Percentiles rank a stretch among this genome's conserved stretches.
phyloP scores from a whole-genome alignment of 768 basidiomycete genomes.

The Boletus eberwhitei region DNA sequence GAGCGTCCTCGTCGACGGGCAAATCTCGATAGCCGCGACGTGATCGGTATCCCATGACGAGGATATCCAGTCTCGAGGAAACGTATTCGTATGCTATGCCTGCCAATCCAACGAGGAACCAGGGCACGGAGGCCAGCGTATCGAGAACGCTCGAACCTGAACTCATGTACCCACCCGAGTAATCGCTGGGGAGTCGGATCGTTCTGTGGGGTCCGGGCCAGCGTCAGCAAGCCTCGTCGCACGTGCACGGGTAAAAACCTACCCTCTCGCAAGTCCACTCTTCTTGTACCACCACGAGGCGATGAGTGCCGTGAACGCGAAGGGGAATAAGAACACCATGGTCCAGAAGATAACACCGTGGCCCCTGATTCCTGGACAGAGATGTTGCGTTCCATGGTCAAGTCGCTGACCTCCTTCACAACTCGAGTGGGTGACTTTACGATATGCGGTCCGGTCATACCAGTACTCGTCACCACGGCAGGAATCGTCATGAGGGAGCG shows the following conservation, averaged over 20 bases:
- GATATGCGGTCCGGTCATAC: slow-evolving; percentile 92
- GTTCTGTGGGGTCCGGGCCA: slow-evolving; percentile 41
- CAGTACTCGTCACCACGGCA: slow-evolving; percentile 71
- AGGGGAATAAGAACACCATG: slow-evolving; percentile 71
- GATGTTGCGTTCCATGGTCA: slow-evolving; percentile 71
- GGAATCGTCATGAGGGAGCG: slow-evolving; percentile 59
- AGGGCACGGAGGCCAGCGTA: slow-evolving; percentile 85
- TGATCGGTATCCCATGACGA: slow-evolving; percentile 39
- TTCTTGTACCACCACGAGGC: slow-evolving; percentile 80
- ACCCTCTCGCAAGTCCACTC: slow-evolving; percentile 75
- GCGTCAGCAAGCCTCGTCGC: neutral
- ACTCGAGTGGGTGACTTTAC: slow-evolving; percentile 84
- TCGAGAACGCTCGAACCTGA: slow-evolving; percentile 51
- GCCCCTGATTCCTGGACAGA: slow-evolving; percentile 77
- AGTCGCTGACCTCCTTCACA: slow-evolving; percentile 80
- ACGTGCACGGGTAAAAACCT: slow-evolving; percentile 28
- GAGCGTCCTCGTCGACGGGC: slow-evolving; percentile 85
- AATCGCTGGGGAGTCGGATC: slow-evolving; percentile 68
- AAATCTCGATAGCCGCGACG: slow-evolving; percentile 73
- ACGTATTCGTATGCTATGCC: slow-evolving; percentile 73
- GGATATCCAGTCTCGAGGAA: slow-evolving; percentile 41
- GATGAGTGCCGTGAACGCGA: slow-evolving; percentile 69
- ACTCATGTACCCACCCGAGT: slow-evolving; percentile 30
- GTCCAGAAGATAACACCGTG: slow-evolving; percentile 84
- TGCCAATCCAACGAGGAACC: slow-evolving; percentile 78